A percentile compares a stretch with the other conserved stretches of the same genome.
Conservation (phyloP, 345 rosid genomes). For the Mallotus nudiflorus region DNA sequence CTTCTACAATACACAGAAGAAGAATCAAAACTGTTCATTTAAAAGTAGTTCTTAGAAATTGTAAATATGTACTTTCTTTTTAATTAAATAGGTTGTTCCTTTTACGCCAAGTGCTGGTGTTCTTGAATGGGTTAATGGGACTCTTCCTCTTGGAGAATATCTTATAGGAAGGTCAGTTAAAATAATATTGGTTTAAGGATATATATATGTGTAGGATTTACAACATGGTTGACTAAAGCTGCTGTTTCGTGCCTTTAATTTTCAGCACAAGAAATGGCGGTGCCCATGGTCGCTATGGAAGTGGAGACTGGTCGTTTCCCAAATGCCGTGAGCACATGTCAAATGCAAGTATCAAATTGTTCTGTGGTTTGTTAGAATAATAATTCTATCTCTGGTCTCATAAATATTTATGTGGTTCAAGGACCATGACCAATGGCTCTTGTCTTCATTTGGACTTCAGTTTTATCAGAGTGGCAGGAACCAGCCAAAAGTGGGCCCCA, state of each 20-base stretch:
- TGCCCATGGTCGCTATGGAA: constrained; percentile 86
- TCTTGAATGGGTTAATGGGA: constrained; percentile 98
- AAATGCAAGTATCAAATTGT: constrained; percentile 52
- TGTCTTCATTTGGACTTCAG: too few relatives aligned
- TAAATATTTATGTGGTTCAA: too few relatives aligned
- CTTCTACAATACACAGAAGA: background rate
- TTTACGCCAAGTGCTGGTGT: constrained; percentile 99
- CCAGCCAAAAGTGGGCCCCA: too few relatives aligned
- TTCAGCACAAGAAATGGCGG: constrained; percentile 84
- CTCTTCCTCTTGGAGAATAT: constrained; percentile 93
- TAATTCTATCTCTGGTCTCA: background rate
- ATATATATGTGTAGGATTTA: constrained; percentile 9
- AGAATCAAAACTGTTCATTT: background rate
- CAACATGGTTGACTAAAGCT: constrained; percentile 11
- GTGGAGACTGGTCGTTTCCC: constrained; percentile 73
- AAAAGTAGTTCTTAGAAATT: background rate
- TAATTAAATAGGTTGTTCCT: constrained; percentile 74
- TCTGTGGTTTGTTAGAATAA: constrained; percentile 14
- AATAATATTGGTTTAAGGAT: background rate
- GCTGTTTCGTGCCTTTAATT: constrained; percentile 17
- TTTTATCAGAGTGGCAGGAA: too few relatives aligned
- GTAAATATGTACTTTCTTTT: constrained; percentile 3
- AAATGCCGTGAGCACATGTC: constrained; percentile 83
- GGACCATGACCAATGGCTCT: background rate
- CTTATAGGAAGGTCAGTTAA: constrained; percentile 81